phyloP scores from a whole-genome alignment of 2,329 filamentous ascomycete genomes.

The Nothopassalora personata region DNA sequence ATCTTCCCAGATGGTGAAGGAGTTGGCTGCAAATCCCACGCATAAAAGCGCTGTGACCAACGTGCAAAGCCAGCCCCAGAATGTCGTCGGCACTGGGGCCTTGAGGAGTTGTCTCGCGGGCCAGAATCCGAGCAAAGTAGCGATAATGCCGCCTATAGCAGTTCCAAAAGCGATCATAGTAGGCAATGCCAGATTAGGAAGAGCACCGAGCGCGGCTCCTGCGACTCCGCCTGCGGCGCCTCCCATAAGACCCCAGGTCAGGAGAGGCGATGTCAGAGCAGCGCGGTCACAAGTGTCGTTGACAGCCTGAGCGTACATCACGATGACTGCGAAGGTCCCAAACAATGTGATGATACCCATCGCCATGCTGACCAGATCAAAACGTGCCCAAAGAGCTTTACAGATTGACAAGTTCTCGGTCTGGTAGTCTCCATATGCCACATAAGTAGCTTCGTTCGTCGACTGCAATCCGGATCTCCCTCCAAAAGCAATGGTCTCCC shows the following conservation, averaged over 20 bases:
- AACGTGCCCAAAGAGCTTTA: conserved; percentile 83
- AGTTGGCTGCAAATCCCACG: conserved; percentile 94
- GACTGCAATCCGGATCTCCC: not conserved
- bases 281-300: conserved; percentile 45
- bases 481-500: conserved; percentile 36
- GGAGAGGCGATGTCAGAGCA: conserved; percentile 49
- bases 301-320: conserved; percentile 63
- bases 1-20: conserved; percentile 98
- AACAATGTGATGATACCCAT: conserved; percentile 69
- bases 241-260: conserved; percentile 48
- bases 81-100: conserved; percentile 60
- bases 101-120: conserved; percentile 39
- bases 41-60: conserved; percentile 81
- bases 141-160: conserved; percentile 36
- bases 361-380: conserved; percentile 81
- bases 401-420: conserved; percentile 71
- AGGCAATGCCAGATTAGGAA: conserved; percentile 36
- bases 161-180: conserved; percentile 40
- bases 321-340: conserved; percentile 61
- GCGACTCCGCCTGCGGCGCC: conserved; percentile 36
- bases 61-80: conserved; percentile 85
- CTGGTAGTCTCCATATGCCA: conserved; percentile 69
- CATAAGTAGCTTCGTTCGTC: conserved; percentile 36
- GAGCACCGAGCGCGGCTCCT: conserved; percentile 25
- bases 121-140: conserved; percentile 39